Base-by-base conservation (phyloP, 176 grass and related monocot genomes). In the Triticum dicoccoides region DNA sequence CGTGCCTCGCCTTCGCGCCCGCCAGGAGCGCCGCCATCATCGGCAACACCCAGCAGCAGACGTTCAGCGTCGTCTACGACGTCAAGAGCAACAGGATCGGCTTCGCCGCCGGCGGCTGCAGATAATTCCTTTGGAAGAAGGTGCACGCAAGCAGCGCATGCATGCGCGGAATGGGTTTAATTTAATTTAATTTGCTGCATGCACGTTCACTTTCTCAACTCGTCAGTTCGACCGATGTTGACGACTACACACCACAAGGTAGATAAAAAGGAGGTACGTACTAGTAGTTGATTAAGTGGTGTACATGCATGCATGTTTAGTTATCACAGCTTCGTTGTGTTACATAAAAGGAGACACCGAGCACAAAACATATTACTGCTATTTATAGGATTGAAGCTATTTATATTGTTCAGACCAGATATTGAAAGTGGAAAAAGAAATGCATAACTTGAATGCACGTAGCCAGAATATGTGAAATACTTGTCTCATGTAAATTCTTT, bases 11-110 rank as follows among this genome's bases (percentile, higher is more conserved):
- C 7, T 95, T 95, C 73, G 88, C 90, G 56, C 83, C 93, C 8
- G 79, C 88, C 0, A 80, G 64, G 17, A 93, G 91, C 84, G 86
- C 84, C 39, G 88, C 91, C 82, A 95, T 95, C 91, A 88, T 95
- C 80, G 93, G 93, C 12, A 95, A 95, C 91, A 92, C 84, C 74
- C 93, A 93, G 89, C 93, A 95, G 86, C 88, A 95, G 89, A 84
- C 91, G 11, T 93, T 91, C 91, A 92, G 88, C 67, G 88, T 95
- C 68, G 93, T 95, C 65, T 95, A 91, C 89, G 93, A 95, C 84
- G 93, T 95, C 62, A 92, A 69, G 54, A 89, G 14, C 35, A 85
- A 61, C 75, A 93, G 34, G 87, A 90, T 95, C 52, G 93, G 93
- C 3, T 95, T 95, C 86, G 93, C 93, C 20, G 82, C 88, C 35